Percentiles rank a stretch among this genome's conserved stretches.
phyloP scores from a whole-genome alignment of 2,329 filamentous ascomycete genomes.

The Ustulina deusta region DNA sequence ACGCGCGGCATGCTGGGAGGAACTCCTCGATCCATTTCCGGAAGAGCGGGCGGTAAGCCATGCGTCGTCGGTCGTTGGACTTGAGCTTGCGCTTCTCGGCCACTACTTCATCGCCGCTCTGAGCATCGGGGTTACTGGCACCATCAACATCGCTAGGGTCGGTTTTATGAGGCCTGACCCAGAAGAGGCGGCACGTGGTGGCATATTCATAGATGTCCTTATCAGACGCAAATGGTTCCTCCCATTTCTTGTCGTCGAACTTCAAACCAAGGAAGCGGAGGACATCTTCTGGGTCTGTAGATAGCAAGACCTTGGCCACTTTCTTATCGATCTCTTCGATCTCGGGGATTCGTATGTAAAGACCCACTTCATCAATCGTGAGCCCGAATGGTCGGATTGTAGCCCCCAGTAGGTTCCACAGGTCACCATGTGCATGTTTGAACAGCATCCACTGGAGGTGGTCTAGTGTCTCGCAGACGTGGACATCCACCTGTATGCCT shows the following conservation, averaged over 20 bases:
- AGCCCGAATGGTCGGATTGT: conserved; percentile 74
- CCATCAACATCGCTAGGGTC: neutral
- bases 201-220: conserved; percentile 73
- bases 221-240: conserved; percentile 64
- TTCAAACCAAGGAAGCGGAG: conserved; percentile 74
- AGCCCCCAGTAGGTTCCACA: conserved; percentile 73
- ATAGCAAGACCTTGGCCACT: conserved; percentile 70
- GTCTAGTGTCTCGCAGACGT: conserved; percentile 59
- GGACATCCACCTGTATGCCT: conserved; percentile 77
- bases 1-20: conserved; percentile 63
- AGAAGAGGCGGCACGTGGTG: conserved; percentile 69
- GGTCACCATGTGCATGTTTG: conserved; percentile 77
- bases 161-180: conserved; percentile 49
- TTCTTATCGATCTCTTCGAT: conserved; percentile 71
- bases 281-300: conserved; percentile 65
- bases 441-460: conserved; percentile 73
- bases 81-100: conserved; percentile 57
- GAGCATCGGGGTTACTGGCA: neutral
- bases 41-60: conserved; percentile 68
- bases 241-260: conserved; percentile 58
- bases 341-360: conserved; percentile 75
- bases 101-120: conserved; percentile 20
- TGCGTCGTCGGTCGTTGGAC: conserved; percentile 68
- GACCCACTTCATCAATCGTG: conserved; percentile 70
- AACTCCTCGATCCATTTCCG: conserved; percentile 72